Evolutionary conservation across 2,329 filamentous ascomycete genomes (phyloP).

Genomic region (Paraconiothyrium sp.): DNA sequence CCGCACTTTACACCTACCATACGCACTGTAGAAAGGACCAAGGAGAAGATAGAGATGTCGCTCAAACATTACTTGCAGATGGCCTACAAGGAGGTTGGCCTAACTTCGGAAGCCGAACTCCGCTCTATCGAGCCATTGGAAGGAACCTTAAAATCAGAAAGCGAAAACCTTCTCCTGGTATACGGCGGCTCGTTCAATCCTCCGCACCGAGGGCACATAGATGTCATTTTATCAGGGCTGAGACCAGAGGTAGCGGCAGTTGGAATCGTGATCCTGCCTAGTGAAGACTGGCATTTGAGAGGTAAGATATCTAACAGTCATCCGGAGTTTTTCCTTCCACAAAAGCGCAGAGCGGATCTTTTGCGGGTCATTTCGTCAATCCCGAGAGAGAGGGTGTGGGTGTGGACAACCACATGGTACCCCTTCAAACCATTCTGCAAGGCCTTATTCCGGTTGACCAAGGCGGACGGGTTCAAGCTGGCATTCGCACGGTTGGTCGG

Average conservation of each 20-base stretch:
- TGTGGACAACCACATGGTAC: slow-evolving; percentile 2
- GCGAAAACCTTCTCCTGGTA: slow-evolving; percentile 1
- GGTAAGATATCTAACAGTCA: slow-evolving; percentile 4
- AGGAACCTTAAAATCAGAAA: slow-evolving; percentile 1
- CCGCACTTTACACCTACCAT: not conserved
- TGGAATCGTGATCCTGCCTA: slow-evolving; percentile 2
- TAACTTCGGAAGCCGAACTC: slow-evolving; percentile 1
- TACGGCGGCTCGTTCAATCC: slow-evolving; percentile 3
- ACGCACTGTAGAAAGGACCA: not conserved
- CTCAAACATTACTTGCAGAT: slow-evolving; percentile 4
- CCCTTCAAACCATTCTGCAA: slow-evolving; percentile 1
- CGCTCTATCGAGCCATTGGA: slow-evolving; percentile 1
- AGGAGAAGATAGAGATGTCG: not conserved
- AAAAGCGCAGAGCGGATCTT: not conserved
- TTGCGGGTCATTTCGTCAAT: not conserved
- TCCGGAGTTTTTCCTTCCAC: slow-evolving; percentile 4
- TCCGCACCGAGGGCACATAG: slow-evolving; percentile 2
- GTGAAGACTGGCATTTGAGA: slow-evolving; percentile 3
- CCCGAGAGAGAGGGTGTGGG: slow-evolving; percentile 1
- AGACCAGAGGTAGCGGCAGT: slow-evolving; percentile 4
- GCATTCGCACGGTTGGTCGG: slow-evolving; percentile 2
- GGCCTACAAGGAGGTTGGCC: slow-evolving; percentile 2
- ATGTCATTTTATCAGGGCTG: not conserved
- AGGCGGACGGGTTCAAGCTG: slow-evolving; percentile 3
- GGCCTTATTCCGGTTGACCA: slow-evolving; percentile 6